These are phyloP conservation scores for Rhizopus sp. DNA, from an alignment of 371 early-diverging fungal genomes.

Conservation along the genomic window DNA sequence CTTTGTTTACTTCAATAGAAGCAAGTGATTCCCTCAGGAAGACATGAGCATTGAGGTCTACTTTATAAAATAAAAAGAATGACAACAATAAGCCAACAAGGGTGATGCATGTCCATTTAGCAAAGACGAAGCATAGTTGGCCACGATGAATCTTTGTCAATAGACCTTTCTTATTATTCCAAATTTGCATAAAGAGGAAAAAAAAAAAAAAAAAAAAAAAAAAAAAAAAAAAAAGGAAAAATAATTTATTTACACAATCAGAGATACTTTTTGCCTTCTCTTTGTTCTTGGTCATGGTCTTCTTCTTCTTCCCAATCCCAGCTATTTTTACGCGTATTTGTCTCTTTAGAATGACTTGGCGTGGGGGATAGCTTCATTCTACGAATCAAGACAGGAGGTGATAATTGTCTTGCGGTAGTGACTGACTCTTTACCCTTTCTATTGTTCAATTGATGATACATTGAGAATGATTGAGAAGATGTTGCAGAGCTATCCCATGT, in stretches of 20 bases:
- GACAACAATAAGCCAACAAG: constrained; percentile 8
- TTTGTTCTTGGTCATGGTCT: constrained; percentile 2
- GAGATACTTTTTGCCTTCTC: not conserved
- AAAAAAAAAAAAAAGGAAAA: not conserved
- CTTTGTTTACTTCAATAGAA: constrained; percentile 21
- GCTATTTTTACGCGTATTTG: constrained; percentile 2
- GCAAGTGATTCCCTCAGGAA: constrained; percentile 35
- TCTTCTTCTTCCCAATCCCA: constrained; percentile 29
- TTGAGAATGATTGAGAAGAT: not conserved
- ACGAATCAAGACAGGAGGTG: constrained; percentile 17
- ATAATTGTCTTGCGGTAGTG: not conserved
- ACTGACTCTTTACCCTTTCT: constrained; percentile 16
- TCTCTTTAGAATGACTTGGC: not conserved
- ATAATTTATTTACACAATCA: not conserved
- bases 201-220: constrained; percentile 1
- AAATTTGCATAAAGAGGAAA: not conserved
- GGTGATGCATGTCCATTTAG: constrained; percentile 10
- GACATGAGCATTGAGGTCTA: constrained; percentile 48
- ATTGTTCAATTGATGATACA: not conserved
- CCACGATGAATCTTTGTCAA: not conserved
- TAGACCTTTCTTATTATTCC: not conserved
- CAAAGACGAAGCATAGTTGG: constrained; percentile 2
- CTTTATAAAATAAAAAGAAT: constrained; percentile 37
- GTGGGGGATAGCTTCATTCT: constrained; percentile 21
- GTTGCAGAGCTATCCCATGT: not conserved